Base-by-base conservation (phyloP, 768 basidiomycete genomes). In the Tricholoma flavovirens region DNA sequence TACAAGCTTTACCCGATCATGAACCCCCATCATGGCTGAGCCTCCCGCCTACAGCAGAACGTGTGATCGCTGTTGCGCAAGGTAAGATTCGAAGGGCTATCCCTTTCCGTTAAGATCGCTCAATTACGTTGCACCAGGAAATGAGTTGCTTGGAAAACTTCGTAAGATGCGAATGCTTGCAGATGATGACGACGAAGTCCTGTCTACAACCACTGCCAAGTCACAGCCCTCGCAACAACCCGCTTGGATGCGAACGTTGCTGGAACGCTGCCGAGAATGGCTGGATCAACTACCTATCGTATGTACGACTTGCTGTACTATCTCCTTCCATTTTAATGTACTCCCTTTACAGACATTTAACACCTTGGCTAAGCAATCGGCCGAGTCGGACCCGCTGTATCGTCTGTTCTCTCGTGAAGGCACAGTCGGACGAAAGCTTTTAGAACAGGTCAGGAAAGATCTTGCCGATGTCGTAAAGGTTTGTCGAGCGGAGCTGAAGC, bases 1-100 rank as follows among this genome's bases (percentile, higher is more conserved):
- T 93, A 7, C 83, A 88, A 65, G 79, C 80, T 21, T 72, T 99
- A 26, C 96, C 97, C 0, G 95, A 97, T 63, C 84, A 90, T 32
- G 93, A 97, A 67, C 94, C 94, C 1, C 94, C 94, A 1, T 84
- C 90, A 32, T 98, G 95, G 95, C 78, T 98, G 48, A 90, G 91
- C 66, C 80, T 99, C 15, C 95, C 96, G 12, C 88, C 90, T 0
- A 89, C 90, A 19, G 94, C 95, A 36, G 96, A 98, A 66, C 83
- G 87, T 32, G 86, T 97, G 42, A 95, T 98, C 61, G 94, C 95
- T 10, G 70, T 90, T 45, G 88, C 88, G 1, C 91, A 96, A 81
- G 95, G 95, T 93, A 65, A 60, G 75, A 62, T 43, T 15, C 5
- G 33, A 10, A 30, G 30, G 55, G n/a, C 54, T 26, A 49, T 42